Conservation (phyloP, 257 asterid species). For the Avicennia marina region DNA sequence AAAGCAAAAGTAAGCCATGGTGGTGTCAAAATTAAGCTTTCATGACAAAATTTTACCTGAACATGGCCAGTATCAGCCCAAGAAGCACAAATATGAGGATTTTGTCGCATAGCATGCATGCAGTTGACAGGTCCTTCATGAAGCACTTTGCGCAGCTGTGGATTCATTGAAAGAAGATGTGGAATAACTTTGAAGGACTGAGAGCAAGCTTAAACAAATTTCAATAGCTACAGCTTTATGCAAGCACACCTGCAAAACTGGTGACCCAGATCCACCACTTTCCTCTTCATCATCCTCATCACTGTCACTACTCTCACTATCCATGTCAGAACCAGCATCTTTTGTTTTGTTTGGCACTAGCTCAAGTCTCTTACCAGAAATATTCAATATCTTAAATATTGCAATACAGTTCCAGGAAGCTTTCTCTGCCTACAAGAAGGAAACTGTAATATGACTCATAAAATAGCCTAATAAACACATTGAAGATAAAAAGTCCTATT, state of each 20-base stretch:
- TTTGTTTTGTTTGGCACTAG: conserved; percentile 49
- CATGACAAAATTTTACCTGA: conserved; percentile 65
- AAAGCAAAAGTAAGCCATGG: background rate
- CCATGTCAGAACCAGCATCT: conserved; percentile 64
- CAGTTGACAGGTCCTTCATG: conserved; percentile 89
- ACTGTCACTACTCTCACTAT: conserved; percentile 76
- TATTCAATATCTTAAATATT: conserved; percentile 59
- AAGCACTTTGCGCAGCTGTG: conserved; percentile 58
- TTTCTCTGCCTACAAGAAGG: conserved; percentile 59
- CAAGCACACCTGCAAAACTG: conserved; percentile 58
- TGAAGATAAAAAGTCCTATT: background rate
- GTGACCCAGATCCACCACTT: conserved; percentile 43
- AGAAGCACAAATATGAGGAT: conserved; percentile 86
- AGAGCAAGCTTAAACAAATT: background rate
- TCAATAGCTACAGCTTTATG: background rate
- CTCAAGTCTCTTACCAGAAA: conserved; percentile 85
- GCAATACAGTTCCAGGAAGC: conserved; percentile 69
- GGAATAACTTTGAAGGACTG: background rate
- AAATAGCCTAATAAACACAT: background rate
- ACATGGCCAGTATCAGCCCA: conserved; percentile 87
- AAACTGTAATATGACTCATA: conserved; percentile 7
- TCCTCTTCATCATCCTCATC: conserved; percentile 68
- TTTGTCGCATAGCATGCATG: conserved; percentile 87
- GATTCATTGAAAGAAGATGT: conserved; percentile 14
- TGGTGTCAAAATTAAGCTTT: too few relatives aligned